A percentile compares a stretch with the other conserved stretches of the same genome.
These are phyloP conservation scores for Epichloe gansuensis DNA, from an alignment of 2,329 filamentous ascomycete species.

Conservation along the genomic window DNA sequence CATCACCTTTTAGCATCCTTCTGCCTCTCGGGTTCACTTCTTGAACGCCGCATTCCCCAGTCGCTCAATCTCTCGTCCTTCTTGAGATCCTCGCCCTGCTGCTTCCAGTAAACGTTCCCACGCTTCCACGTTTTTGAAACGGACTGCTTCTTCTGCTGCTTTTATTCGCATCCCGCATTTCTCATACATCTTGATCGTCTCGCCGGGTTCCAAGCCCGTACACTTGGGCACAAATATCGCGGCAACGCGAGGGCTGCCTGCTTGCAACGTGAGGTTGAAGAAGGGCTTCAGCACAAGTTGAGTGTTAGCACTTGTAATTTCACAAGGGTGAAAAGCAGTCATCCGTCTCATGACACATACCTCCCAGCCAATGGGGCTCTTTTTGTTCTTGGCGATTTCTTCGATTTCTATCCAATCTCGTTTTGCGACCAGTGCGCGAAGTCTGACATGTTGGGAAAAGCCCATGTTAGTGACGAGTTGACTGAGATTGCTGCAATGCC, in stretches of 20 bases:
- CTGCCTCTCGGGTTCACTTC: constrained; percentile 12
- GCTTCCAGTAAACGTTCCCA: constrained; percentile 62
- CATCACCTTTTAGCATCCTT: too few species aligned
- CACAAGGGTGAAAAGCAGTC: neutral
- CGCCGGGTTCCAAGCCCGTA: constrained; percentile 51
- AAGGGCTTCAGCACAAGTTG: constrained; percentile 48
- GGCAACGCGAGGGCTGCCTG: constrained; percentile 81
- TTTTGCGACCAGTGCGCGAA: constrained; percentile 79
- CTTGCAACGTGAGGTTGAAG: constrained; percentile 76
- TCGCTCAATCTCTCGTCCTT: constrained; percentile 69
- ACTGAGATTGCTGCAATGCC: neutral
- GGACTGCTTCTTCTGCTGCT: constrained; percentile 84
- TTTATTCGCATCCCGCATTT: constrained; percentile 84
- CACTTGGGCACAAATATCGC: constrained; percentile 81
- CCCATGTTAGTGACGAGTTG: neutral
- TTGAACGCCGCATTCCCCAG: constrained; percentile 50
- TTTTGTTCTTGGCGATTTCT: constrained; percentile 64
- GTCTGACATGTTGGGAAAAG: constrained; percentile 26
- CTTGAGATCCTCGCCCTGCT: constrained; percentile 54
- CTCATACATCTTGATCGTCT: constrained; percentile 83
- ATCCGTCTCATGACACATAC: constrained; percentile 33
- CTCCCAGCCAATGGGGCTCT: constrained; percentile 94
- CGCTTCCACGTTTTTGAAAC: constrained; percentile 63
- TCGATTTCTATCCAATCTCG: constrained; percentile 89
- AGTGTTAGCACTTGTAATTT: neutral